A percentile compares a stretch with the other conserved stretches of the same genome.
Evolutionary conservation across 768 basidiomycete species (phyloP).

Genomic region (Leccinum subgranulosum): DNA sequence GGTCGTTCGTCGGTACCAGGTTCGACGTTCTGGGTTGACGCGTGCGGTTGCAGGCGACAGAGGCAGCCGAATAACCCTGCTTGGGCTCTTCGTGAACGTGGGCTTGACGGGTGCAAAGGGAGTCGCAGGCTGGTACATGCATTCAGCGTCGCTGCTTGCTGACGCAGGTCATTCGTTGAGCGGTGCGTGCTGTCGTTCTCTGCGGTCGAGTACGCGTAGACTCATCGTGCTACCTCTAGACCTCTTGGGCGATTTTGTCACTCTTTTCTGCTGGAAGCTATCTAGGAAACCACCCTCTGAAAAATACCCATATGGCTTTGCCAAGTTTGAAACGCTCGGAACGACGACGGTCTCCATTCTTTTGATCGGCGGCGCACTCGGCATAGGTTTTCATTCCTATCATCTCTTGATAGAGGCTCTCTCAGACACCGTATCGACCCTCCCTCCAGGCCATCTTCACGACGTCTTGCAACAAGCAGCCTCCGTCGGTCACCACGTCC

Average conservation of each 20-base stretch:
- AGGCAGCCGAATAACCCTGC: slow-evolving; percentile 79
- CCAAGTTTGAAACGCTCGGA: slow-evolving; percentile 94
- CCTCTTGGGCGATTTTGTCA: slow-evolving; percentile 87
- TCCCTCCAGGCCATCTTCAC: slow-evolving; percentile 64
- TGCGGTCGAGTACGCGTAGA: neutral
- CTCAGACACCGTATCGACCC: slow-evolving; percentile 55
- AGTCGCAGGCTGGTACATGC: slow-evolving; percentile 82
- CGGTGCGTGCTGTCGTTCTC: slow-evolving; percentile 50
- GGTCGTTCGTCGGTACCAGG: slow-evolving; percentile 16
- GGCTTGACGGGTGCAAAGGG: slow-evolving; percentile 83
- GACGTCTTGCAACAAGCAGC: slow-evolving; percentile 59
- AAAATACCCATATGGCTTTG: slow-evolving; percentile 83
- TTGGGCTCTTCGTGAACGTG: slow-evolving; percentile 83
- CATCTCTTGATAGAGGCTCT: slow-evolving; percentile 76
- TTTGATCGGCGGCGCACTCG: slow-evolving; percentile 78
- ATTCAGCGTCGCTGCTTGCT: slow-evolving; percentile 87
- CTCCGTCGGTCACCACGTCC: slow-evolving; percentile 51
- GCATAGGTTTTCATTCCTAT: slow-evolving; percentile 89
- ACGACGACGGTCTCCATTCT: slow-evolving; percentile 88
- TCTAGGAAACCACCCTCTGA: slow-evolving; percentile 78
- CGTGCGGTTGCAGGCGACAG: slow-evolving; percentile 54
- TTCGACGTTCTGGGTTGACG: neutral
- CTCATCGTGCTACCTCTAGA: slow-evolving; percentile 40
- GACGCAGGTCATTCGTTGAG: slow-evolving; percentile 92
- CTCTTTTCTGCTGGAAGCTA: slow-evolving; percentile 83